These are phyloP conservation scores for Lentinula boryana DNA, from an alignment of 768 basidiomycete species.

Conservation along the genomic window DNA sequence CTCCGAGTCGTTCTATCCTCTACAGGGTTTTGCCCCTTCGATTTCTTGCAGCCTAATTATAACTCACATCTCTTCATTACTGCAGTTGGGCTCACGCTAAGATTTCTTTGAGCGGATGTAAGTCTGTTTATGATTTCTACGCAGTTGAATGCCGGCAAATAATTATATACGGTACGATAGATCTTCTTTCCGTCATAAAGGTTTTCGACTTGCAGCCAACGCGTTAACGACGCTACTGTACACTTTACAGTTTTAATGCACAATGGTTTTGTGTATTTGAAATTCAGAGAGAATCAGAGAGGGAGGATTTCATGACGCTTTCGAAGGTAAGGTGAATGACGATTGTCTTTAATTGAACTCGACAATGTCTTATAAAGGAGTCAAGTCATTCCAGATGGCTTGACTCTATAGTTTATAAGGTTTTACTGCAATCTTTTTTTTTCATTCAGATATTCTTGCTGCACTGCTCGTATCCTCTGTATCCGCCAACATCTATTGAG, in stretches of 20 bases:
- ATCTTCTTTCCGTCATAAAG: constrained; percentile 33
- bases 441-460: constrained; percentile 20
- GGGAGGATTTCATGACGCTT: constrained; percentile 21
- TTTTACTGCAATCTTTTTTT: background rate
- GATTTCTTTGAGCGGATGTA: no score
- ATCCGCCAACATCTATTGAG: constrained; percentile 22
- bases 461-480: constrained; percentile 30
- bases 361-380: constrained; percentile 10
- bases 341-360: no score
- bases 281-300: constrained; percentile 9
- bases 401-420: no score
- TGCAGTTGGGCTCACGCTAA: no score
- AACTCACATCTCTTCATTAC: no score
- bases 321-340: no score
- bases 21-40: no score
- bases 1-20: no score
- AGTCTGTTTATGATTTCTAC: no score
- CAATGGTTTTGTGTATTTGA: constrained; percentile 8
- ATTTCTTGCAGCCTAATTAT: no score
- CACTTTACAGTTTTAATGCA: constrained; percentile 4
- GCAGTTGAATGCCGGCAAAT: no score
- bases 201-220: constrained; percentile 29
- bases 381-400: constrained; percentile 15
- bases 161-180: constrained; percentile 10
- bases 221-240: constrained; percentile 18